Percentiles rank a stretch among this genome's conserved stretches.
phyloP scores from a whole-genome alignment of 192 early-diverging fungal genomes.

The Coemansia sp. region DNA sequence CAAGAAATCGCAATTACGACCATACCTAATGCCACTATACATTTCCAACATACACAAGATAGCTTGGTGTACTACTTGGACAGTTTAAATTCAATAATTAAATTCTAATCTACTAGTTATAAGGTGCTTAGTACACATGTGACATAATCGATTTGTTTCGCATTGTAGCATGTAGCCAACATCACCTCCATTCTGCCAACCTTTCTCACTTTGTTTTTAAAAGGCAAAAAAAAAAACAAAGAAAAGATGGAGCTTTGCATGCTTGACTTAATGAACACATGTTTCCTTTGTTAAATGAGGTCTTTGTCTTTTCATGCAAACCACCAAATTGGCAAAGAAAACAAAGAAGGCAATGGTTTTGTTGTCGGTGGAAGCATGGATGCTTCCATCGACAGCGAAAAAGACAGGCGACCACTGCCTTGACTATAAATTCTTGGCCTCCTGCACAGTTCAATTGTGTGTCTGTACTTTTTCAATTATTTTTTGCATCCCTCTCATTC shows the following conservation, averaged over 20 bases:
- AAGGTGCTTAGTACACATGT: background rate
- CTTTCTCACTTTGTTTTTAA: background rate
- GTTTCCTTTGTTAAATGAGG: background rate
- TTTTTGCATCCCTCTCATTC: background rate
- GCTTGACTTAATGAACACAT: background rate
- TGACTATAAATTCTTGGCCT: background rate
- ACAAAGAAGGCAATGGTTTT: conserved; percentile 1
- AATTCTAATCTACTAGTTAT: background rate
- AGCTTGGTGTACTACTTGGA: too few species aligned
- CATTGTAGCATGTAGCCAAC: background rate
- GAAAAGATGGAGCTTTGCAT: background rate
- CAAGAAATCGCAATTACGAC: too few species aligned
- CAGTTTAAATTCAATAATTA: too few species aligned
- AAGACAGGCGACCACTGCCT: background rate
- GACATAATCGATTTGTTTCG: background rate
- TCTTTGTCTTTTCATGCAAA: background rate
- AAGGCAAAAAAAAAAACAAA: background rate
- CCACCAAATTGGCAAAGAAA: background rate
- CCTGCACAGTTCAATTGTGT: background rate
- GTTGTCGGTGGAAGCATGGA: background rate
- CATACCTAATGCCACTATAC: too few species aligned
- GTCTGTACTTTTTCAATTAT: too few species aligned
- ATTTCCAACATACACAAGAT: too few species aligned
- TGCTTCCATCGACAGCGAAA: background rate
- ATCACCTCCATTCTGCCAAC: background rate